Conservation (phyloP, 2,329 filamentous ascomycete species). For the Raffaelea ambrosiae region DNA sequence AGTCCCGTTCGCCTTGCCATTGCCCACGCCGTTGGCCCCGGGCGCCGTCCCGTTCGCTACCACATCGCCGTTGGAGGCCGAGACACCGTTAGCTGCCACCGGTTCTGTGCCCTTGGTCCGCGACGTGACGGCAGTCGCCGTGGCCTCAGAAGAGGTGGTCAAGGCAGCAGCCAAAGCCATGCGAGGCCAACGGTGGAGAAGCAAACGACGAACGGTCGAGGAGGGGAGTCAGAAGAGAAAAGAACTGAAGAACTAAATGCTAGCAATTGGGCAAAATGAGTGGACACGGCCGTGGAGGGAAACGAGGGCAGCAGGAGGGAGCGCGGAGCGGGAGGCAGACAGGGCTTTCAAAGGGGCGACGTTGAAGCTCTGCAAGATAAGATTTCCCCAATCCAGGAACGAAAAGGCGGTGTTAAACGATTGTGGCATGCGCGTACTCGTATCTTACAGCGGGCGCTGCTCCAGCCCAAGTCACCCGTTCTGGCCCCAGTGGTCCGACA, state of each 20-base stretch:
- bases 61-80: not conserved
- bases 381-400: constrained; percentile 8
- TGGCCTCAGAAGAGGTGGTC: constrained; percentile 1
- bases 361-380: constrained; percentile 2
- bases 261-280: not conserved
- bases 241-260: not conserved
- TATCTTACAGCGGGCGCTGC: too few relatives aligned
- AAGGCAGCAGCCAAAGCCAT: not conserved
- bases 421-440: too few relatives aligned
- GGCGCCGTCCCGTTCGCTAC: not conserved
- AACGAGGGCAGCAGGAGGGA: too few relatives aligned
- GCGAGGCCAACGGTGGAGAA: not conserved
- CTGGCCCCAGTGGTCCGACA: constrained; percentile 3
- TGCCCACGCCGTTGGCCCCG: not conserved
- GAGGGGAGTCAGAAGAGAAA: not conserved
- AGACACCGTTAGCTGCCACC: too few relatives aligned
- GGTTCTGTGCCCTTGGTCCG: not conserved
- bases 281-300: constrained; percentile 3
- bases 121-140: not conserved
- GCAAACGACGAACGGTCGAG: too few relatives aligned
- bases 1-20: not conserved
- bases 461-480: not conserved
- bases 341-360: too few relatives aligned
- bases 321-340: too few relatives aligned
- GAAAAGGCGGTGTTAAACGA: not conserved